These are phyloP conservation scores for Iberis pinnata DNA, from an alignment of 345 rosid species.

Conservation along the genomic window DNA sequence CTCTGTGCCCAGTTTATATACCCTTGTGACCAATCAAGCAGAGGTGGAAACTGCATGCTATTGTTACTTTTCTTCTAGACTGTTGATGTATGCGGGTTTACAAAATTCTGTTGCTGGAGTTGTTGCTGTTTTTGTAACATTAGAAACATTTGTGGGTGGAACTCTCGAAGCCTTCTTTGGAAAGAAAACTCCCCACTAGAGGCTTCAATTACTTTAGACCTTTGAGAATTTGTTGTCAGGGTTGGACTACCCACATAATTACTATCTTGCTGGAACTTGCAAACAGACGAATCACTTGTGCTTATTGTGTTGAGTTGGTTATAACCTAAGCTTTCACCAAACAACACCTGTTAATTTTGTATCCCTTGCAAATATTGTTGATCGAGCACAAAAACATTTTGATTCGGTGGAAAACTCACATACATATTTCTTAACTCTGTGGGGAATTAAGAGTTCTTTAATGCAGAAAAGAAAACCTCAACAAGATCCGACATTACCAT, in stretches of 20 bases:
- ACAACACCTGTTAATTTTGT: constrained; percentile 23
- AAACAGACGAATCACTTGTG: constrained; percentile 14
- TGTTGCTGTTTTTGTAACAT: constrained; percentile 61
- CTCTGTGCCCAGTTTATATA: constrained; percentile 46
- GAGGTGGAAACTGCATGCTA: constrained; percentile 36
- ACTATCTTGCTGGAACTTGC: constrained; percentile 31
- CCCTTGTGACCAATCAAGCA: constrained; percentile 42
- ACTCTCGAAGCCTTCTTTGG: not conserved
- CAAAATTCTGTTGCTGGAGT: constrained; percentile 48
- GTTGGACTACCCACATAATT: constrained; percentile 37
- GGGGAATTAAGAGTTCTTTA: too few species aligned
- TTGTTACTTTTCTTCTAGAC: constrained; percentile 35
- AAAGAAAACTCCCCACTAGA: not conserved
- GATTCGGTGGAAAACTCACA: too few species aligned
- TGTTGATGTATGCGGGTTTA: constrained; percentile 35
- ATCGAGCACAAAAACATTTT: constrained; percentile 28
- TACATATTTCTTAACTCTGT: constrained; percentile 25
- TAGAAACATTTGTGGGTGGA: constrained; percentile 30
- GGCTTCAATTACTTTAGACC: constrained; percentile 22
- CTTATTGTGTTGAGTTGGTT: constrained; percentile 27
- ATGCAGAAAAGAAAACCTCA: too few species aligned
- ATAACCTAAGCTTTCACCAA: constrained; percentile 20
- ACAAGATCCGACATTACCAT: too few species aligned
- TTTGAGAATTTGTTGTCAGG: constrained; percentile 39
- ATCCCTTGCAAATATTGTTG: constrained; percentile 29